Conservation (phyloP, 75 land plant genomes). For the Azolla pinnata region DNA sequence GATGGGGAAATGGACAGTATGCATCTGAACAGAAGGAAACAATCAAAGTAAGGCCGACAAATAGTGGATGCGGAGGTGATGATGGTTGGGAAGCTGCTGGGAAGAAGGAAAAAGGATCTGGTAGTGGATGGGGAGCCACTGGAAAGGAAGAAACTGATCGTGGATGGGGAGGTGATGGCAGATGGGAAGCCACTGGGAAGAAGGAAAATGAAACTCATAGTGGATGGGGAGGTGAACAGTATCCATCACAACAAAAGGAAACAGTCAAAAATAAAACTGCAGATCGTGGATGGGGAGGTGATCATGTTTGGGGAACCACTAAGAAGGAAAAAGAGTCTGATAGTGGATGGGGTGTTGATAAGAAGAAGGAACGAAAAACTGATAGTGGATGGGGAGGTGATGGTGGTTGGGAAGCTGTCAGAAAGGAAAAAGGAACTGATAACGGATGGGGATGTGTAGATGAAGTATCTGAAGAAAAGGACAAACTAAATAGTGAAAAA, state of each 20-base stretch:
- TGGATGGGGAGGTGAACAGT: not conserved
- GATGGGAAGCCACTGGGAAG: not conserved
- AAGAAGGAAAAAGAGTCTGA: not conserved
- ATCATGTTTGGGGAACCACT: not conserved
- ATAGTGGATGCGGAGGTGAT: not conserved
- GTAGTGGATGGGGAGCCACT: not conserved
- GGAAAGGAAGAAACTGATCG: not conserved
- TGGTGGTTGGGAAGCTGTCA: not conserved
- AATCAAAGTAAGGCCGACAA: not conserved
- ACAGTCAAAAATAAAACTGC: too few relatives aligned
- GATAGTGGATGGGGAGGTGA: not conserved
- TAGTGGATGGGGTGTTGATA: not conserved
- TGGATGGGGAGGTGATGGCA: not conserved
- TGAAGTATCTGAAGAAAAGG: not conserved
- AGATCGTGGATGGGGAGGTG: not conserved
- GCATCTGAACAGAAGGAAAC: not conserved
- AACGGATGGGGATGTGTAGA: too few relatives aligned
- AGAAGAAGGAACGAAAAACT: not conserved
- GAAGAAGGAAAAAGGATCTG: not conserved
- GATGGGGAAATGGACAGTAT: not conserved
- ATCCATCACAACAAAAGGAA: not conserved
- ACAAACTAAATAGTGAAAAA: too few relatives aligned
- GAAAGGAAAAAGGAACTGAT: too few relatives aligned
- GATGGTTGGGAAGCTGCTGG: not conserved
- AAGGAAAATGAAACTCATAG: not conserved